Conservation (phyloP, 2,329 filamentous ascomycete species). For the Trichophyton rubrum region DNA sequence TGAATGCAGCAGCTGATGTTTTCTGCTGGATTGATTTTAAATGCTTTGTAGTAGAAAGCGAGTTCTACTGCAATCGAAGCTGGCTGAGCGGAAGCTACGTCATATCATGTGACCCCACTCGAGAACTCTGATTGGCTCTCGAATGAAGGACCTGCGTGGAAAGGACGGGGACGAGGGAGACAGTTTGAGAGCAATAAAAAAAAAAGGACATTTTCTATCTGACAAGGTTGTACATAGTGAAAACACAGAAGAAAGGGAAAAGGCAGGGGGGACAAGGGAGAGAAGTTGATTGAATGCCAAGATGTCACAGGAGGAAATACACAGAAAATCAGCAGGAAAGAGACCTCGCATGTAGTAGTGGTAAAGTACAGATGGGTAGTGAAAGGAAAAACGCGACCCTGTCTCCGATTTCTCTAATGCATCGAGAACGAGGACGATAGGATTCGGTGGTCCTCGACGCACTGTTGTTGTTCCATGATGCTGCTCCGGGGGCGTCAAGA, state of each 20-base stretch:
- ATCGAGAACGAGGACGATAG: constrained; percentile 27
- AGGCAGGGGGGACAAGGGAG: constrained; percentile 5
- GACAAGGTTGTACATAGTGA: background rate
- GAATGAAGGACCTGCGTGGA: background rate
- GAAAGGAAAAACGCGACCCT: constrained; percentile 28
- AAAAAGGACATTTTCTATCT: constrained; percentile 11
- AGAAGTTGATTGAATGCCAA: constrained; percentile 13
- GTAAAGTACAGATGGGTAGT: constrained; percentile 36
- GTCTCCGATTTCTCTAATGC: constrained; percentile 31
- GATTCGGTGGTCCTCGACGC: background rate
- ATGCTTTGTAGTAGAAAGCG: background rate
- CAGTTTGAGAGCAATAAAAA: constrained; percentile 7
- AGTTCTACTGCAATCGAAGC: background rate
- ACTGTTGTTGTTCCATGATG: background rate
- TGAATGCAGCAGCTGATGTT: background rate
- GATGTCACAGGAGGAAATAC: constrained; percentile 13
- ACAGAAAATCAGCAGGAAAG: constrained; percentile 17
- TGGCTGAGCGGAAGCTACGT: background rate
- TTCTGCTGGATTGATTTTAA: background rate
- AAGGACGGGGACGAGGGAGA: background rate
- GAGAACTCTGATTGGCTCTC: background rate
- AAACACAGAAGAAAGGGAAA: background rate
- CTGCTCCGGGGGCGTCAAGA: background rate
- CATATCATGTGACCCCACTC: constrained; percentile 6
- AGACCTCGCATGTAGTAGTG: constrained; percentile 32